A percentile compares a stretch with the other conserved stretches of the same genome.
Conservation (phyloP, 2,329 filamentous ascomycete species). For the Tympanopsis confertula region DNA sequence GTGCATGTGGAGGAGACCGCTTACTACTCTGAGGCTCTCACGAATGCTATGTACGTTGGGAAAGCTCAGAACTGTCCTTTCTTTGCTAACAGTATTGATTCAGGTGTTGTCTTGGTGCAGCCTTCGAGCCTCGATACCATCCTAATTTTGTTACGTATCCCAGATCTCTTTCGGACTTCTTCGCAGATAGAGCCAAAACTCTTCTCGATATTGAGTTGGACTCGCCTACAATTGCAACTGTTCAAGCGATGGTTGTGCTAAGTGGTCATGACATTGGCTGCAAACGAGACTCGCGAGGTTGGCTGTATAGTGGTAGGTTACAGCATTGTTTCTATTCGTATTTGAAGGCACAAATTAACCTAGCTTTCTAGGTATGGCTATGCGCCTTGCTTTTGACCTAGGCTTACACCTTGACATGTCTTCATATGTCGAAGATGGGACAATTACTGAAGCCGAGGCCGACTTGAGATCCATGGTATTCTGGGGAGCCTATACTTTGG, state of each 20-base stretch:
- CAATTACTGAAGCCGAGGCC: slow-evolving; percentile 11
- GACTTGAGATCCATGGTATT: slow-evolving; percentile 14
- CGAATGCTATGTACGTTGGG: slow-evolving; percentile 4
- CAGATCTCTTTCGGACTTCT: slow-evolving; percentile 12
- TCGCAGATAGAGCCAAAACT: slow-evolving; percentile 3
- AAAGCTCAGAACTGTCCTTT: too few relatives aligned
- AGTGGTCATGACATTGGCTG: background rate
- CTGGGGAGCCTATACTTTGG: slow-evolving; percentile 16
- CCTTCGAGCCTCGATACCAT: slow-evolving; percentile 28
- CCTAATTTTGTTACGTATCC: slow-evolving; percentile 25
- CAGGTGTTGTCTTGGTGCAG: slow-evolving; percentile 26
- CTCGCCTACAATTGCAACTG: background rate
- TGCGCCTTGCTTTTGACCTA: slow-evolving; percentile 12
- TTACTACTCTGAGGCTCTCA: slow-evolving; percentile 3
- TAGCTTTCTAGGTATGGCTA: slow-evolving; percentile 13
- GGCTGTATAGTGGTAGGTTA: background rate
- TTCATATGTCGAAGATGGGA: slow-evolving; percentile 10
- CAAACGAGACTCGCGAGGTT: background rate
- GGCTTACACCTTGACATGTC: slow-evolving; percentile 13
- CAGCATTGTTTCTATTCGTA: background rate
- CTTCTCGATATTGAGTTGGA: slow-evolving; percentile 2
- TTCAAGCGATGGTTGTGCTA: background rate
- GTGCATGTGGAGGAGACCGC: slow-evolving; percentile 1
- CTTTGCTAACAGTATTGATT: background rate
- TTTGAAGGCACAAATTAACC: background rate